These are phyloP conservation scores for Trichoderma sp. DNA, from an alignment of 2,329 filamentous ascomycete species.

Conservation along the genomic window DNA sequence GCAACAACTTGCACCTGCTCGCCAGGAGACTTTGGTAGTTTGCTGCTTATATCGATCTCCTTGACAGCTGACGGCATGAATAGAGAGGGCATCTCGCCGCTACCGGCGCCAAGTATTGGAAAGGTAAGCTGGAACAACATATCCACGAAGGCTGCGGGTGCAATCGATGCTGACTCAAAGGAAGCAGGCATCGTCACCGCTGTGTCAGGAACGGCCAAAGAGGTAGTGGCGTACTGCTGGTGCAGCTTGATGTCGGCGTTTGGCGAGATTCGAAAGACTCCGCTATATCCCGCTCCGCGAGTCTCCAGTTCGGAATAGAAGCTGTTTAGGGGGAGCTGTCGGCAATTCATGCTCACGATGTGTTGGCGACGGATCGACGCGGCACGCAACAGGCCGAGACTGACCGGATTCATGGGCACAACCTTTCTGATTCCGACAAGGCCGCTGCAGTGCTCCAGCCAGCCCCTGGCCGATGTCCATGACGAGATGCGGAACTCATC, in stretches of 20 bases:
- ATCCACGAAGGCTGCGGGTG: constrained; percentile 53
- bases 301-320: constrained; percentile 37
- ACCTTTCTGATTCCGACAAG: constrained; percentile 46
- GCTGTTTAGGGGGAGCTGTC: constrained; percentile 27
- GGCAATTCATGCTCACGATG: constrained; percentile 3
- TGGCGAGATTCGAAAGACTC: constrained; percentile 32
- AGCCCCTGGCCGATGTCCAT: constrained; percentile 53
- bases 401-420: constrained; percentile 33
- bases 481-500: constrained; percentile 61
- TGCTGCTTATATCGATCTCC: constrained; percentile 37
- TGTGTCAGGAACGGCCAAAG: constrained; percentile 49
- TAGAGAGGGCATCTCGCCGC: constrained; percentile 37
- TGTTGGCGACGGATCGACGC: constrained; percentile 29
- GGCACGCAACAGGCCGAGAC: constrained; percentile 25
- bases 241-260: constrained; percentile 27
- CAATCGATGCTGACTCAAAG: constrained; percentile 47
- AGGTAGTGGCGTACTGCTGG: constrained; percentile 31
- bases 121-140: constrained; percentile 47
- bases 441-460: constrained; percentile 62
- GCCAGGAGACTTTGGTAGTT: constrained; percentile 35
- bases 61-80: constrained; percentile 44
- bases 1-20: constrained; percentile 37
- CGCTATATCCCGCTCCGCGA: constrained; percentile 36
- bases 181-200: constrained; percentile 48
- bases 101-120: constrained; percentile 43